A percentile compares a stretch with the other conserved stretches of the same genome.
Evolutionary conservation across 495 filamentous ascomycete genomes (phyloP).

Genomic region (Lindgomyces ingoldianus): DNA sequence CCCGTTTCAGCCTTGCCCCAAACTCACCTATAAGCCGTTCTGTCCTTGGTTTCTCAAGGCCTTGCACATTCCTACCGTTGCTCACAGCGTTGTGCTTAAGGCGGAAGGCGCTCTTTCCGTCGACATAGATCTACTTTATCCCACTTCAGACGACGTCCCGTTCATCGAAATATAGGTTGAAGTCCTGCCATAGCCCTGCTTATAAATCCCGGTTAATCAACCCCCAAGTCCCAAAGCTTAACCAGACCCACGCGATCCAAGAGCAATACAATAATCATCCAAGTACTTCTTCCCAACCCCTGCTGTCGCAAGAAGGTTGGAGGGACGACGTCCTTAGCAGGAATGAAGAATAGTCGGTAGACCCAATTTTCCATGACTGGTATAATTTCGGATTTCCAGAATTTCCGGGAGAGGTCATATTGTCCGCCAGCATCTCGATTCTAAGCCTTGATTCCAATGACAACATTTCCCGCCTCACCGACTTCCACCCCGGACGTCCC

Average conservation of each 20-base stretch:
- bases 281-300: neutral
- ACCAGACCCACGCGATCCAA: neutral
- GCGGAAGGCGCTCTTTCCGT: too few species aligned
- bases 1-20: neutral
- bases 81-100: too few species aligned
- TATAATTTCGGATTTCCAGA: neutral
- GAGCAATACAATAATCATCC: neutral
- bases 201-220: too few species aligned
- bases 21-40: neutral
- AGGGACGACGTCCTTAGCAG: neutral
- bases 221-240: too few species aligned
- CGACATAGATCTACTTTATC: too few species aligned
- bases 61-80: too few species aligned
- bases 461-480: neutral
- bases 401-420: neutral
- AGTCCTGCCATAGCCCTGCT: too few species aligned
- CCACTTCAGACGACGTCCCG: too few species aligned
- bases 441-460: neutral
- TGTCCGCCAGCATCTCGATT: neutral
- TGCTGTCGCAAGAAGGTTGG: neutral
- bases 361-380: neutral
- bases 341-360: neutral
- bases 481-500: neutral
- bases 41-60: too few species aligned
- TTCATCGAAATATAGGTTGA: too few species aligned